phyloP scores from a whole-genome alignment of 1,284 basidiomycete species.

The Puccinia polysora region DNA sequence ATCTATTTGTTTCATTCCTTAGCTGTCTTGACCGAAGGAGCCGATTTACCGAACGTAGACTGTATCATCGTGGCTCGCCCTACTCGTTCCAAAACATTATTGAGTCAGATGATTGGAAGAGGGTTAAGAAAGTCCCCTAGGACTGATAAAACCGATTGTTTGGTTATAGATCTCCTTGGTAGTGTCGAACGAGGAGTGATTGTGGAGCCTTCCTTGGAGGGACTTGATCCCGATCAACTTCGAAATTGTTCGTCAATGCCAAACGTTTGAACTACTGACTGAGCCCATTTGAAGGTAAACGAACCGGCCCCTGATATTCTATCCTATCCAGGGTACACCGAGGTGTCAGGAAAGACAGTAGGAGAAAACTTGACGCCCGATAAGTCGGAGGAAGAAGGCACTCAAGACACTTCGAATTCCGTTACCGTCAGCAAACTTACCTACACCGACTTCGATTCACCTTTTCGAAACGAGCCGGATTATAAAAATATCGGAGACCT shows the following conservation, averaged over 20 bases:
- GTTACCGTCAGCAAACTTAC: slow-evolving; percentile 42
- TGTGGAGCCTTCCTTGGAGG: slow-evolving; percentile 33
- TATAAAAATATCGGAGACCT: slow-evolving; percentile 45
- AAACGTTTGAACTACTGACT: background rate
- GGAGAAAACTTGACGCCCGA: background rate
- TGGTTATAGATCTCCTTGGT: slow-evolving; percentile 87
- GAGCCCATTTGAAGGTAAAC: background rate
- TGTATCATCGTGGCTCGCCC: slow-evolving; percentile 51
- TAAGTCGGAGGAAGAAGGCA: background rate
- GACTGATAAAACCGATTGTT: slow-evolving; percentile 79
- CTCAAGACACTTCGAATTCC: background rate
- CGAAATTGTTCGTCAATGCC: background rate
- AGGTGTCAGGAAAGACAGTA: background rate
- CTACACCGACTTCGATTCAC: slow-evolving; percentile 51
- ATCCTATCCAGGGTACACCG: background rate
- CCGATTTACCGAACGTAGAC: slow-evolving; percentile 65
- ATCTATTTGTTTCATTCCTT: background rate
- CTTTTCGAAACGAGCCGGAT: slow-evolving; percentile 33
- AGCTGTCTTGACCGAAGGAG: slow-evolving; percentile 80
- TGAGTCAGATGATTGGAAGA: slow-evolving; percentile 93
- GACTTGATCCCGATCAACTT: slow-evolving; percentile 47
- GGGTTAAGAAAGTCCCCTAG: slow-evolving; percentile 78
- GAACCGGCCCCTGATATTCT: background rate
- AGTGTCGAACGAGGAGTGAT: slow-evolving; percentile 65
- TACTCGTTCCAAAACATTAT: slow-evolving; percentile 79